These are phyloP conservation scores for Exophiala mesophila DNA, from an alignment of 2,329 filamentous ascomycete species.

Conservation along the genomic window DNA sequence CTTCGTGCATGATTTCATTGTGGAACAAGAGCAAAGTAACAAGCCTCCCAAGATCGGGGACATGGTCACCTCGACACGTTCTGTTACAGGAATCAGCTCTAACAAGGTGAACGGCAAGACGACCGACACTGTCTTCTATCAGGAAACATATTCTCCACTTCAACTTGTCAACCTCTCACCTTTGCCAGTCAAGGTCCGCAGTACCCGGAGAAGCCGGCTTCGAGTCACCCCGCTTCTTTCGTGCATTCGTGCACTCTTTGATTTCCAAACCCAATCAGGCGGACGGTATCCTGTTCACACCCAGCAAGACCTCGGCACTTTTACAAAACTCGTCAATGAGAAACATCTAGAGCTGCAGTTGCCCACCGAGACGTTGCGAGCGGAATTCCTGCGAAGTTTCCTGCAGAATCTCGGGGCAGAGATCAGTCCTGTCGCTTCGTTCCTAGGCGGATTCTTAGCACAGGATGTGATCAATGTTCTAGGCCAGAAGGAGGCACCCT, in stretches of 20 bases:
- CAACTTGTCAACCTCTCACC: conserved; percentile 75
- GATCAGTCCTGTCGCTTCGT: conserved; percentile 78
- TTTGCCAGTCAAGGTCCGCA: conserved; percentile 65
- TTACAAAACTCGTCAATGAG: conserved; percentile 71
- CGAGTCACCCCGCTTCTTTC: conserved; percentile 80
- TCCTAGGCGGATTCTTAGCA: conserved; percentile 82
- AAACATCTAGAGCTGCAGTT: conserved; percentile 72
- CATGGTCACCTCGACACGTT: conserved; percentile 72
- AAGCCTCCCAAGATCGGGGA: conserved; percentile 51
- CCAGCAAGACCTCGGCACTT: conserved; percentile 64
- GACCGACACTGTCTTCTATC: conserved; percentile 84
- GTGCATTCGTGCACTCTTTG: conserved; percentile 85
- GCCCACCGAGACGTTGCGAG: conserved; percentile 61
- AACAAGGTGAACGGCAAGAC: conserved; percentile 64
- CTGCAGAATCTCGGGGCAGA: conserved; percentile 81
- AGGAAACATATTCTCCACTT: conserved; percentile 84
- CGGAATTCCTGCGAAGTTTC: conserved; percentile 75
- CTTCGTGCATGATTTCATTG: conserved; percentile 81
- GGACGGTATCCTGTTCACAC: conserved; percentile 53
- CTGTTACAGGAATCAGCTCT: conserved; percentile 65
- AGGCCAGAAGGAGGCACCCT: conserved; percentile 82
- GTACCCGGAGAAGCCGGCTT: conserved; percentile 61
- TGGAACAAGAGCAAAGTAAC: conserved; percentile 80
- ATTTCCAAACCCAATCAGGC: conserved; percentile 62
- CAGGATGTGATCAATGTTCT: conserved; percentile 98